Conservation (phyloP, 208 protist genomes). For the Trypanosoma theileri region DNA sequence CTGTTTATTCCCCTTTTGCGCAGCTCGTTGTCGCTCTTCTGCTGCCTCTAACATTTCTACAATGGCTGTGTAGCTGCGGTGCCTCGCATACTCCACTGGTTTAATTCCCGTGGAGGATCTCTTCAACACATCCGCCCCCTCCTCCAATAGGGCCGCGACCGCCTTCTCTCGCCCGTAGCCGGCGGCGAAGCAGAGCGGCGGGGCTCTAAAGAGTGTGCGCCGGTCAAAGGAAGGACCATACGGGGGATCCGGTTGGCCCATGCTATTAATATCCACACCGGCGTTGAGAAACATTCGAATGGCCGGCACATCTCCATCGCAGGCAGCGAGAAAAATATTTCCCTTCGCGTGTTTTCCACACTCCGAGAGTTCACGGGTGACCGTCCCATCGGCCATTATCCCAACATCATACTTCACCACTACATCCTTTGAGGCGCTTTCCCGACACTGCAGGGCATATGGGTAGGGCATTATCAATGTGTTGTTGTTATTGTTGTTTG, state of each 20-base stretch:
- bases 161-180: slow-evolving; percentile 78
- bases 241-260: slow-evolving; percentile 65
- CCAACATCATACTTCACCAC: slow-evolving; percentile 28
- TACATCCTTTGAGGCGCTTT: slow-evolving; percentile 14
- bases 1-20: not conserved
- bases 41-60: slow-evolving; percentile 45
- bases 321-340: slow-evolving; percentile 78
- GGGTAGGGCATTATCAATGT: slow-evolving; percentile 45
- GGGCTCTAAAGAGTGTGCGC: slow-evolving; percentile 66
- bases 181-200: slow-evolving; percentile 75
- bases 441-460: slow-evolving; percentile 49
- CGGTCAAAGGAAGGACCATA: slow-evolving; percentile 71
- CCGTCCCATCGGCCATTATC: slow-evolving; percentile 9
- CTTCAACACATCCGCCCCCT: slow-evolving; percentile 46
- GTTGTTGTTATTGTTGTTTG: slow-evolving; percentile 5
- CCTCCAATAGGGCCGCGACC: slow-evolving; percentile 53
- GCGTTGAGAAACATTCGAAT: slow-evolving; percentile 33
- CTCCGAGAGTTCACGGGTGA: not conserved
- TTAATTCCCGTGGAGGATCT: slow-evolving; percentile 63
- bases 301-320: slow-evolving; percentile 65
- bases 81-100: slow-evolving; percentile 65
- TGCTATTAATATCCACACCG: slow-evolving; percentile 53
- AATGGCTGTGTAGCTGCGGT: slow-evolving; percentile 65
- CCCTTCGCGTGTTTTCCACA: not conserved
- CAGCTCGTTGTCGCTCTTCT: slow-evolving; percentile 10